Conservation (phyloP, 768 basidiomycete species). For the Inosperma sp. region DNA sequence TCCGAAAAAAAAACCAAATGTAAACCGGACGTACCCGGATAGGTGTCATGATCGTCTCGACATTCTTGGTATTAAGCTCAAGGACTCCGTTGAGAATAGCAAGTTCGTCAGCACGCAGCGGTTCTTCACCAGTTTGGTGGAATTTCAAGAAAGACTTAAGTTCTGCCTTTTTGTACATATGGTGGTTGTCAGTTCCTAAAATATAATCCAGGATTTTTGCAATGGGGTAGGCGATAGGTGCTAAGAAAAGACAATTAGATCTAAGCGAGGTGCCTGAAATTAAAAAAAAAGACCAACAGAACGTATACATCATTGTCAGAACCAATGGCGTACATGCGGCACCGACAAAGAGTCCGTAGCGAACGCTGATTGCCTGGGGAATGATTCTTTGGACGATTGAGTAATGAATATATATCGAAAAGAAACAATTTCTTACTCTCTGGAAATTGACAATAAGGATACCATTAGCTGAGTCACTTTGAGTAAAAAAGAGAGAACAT, state of each 20-base stretch:
- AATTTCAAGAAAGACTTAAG: constrained; percentile 77
- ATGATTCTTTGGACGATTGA: constrained; percentile 39
- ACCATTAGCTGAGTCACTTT: background rate
- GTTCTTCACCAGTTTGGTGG: constrained; percentile 71
- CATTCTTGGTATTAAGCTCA: constrained; percentile 70
- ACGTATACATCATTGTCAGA: constrained; percentile 63
- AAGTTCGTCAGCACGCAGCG: constrained; percentile 76
- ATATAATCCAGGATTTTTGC: constrained; percentile 77
- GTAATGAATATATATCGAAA: no score
- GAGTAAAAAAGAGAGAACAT: constrained; percentile 20
- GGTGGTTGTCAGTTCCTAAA: constrained; percentile 66
- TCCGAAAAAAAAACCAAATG: constrained; percentile 14
- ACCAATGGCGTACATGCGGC: constrained; percentile 76
- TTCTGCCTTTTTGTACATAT: constrained; percentile 79
- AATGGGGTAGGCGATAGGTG: constrained; percentile 78
- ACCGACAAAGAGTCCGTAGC: constrained; percentile 78
- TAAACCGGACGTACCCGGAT: constrained; percentile 45
- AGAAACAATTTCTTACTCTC: constrained; percentile 50
- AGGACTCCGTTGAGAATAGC: constrained; percentile 75
- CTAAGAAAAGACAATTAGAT: constrained; percentile 32
- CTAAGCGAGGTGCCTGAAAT: background rate
- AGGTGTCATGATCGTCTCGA: constrained; percentile 77
- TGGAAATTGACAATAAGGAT: constrained; percentile 32
- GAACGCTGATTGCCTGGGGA: constrained; percentile 69
- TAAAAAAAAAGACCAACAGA: constrained; percentile 37